Evolutionary conservation across 2,329 filamentous ascomycete species (phyloP).

Genomic region (Daldinia eschscholtzii): DNA sequence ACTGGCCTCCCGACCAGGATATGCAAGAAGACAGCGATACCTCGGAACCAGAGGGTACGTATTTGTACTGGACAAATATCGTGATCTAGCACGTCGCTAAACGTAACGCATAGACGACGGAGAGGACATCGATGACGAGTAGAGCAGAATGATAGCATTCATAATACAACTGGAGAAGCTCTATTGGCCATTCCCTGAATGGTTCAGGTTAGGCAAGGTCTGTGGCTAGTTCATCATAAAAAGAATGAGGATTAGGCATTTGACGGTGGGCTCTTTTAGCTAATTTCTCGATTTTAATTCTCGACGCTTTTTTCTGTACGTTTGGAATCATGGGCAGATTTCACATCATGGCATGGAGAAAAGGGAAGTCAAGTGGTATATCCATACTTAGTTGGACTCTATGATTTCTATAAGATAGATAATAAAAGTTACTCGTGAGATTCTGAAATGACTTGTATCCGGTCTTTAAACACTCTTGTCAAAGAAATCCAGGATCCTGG

Average conservation of each 20-base stretch:
- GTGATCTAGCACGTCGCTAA: neutral
- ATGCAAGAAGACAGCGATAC: neutral
- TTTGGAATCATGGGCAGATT: neutral
- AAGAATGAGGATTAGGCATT: neutral
- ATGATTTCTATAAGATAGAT: slow-evolving; percentile 1
- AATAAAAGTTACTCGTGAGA: slow-evolving; percentile 1
- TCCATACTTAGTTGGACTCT: neutral
- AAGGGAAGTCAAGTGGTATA: neutral
- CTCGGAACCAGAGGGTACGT: neutral
- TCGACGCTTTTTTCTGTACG: neutral
- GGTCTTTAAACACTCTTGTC: slow-evolving; percentile 38
- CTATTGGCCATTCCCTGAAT: neutral
- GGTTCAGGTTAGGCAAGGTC: neutral
- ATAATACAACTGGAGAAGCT: neutral
- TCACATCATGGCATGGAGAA: neutral
- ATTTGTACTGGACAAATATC: neutral
- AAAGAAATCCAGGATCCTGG: slow-evolving; percentile 56
- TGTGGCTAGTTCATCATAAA: neutral
- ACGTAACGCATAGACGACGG: neutral
- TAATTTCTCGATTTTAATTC: neutral
- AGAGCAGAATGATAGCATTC: neutral
- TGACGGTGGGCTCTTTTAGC: neutral
- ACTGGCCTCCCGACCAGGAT: slow-evolving; percentile 5
- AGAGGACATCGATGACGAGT: neutral
- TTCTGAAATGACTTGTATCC: neutral